phyloP scores from a whole-genome alignment of 495 filamentous ascomycete genomes.

The Penicillium odoratum region DNA sequence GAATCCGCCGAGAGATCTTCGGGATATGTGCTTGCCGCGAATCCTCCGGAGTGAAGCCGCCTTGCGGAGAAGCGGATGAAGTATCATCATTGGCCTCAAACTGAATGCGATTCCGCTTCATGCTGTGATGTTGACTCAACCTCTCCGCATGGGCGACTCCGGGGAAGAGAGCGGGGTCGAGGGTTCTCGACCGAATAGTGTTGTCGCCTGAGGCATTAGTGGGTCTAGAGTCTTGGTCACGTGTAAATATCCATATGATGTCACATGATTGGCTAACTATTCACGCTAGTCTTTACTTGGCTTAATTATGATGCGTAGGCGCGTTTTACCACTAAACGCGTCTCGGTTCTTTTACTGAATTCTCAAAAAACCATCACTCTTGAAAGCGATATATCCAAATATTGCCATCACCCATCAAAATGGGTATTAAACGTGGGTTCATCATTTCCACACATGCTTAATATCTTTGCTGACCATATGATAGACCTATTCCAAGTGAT shows the following conservation, averaged over 20 bases:
- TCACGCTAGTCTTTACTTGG: constrained; percentile 6
- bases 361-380: neutral
- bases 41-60: constrained; percentile 33
- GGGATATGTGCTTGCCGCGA: constrained; percentile 41
- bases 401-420: constrained; percentile 37
- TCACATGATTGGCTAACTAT: neutral
- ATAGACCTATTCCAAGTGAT: constrained; percentile 81
- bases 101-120: constrained; percentile 50
- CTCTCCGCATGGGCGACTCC: constrained; percentile 24
- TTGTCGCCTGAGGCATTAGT: constrained; percentile 21
- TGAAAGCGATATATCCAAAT: neutral
- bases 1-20: constrained; percentile 57
- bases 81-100: constrained; percentile 46
- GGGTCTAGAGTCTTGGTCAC: neutral
- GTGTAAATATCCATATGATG: neutral
- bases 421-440: constrained; percentile 83
- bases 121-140: constrained; percentile 23
- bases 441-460: neutral
- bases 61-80: constrained; percentile 40
- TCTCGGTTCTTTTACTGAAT: neutral
- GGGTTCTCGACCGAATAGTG: constrained; percentile 24
- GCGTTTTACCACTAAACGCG: constrained; percentile 21
- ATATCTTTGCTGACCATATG: constrained; percentile 35
- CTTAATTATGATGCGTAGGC: constrained; percentile 34
- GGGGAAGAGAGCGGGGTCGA: constrained; percentile 31